These are phyloP conservation scores for Terana coerulea DNA, from an alignment of 768 basidiomycete genomes.

Conservation along the genomic window DNA sequence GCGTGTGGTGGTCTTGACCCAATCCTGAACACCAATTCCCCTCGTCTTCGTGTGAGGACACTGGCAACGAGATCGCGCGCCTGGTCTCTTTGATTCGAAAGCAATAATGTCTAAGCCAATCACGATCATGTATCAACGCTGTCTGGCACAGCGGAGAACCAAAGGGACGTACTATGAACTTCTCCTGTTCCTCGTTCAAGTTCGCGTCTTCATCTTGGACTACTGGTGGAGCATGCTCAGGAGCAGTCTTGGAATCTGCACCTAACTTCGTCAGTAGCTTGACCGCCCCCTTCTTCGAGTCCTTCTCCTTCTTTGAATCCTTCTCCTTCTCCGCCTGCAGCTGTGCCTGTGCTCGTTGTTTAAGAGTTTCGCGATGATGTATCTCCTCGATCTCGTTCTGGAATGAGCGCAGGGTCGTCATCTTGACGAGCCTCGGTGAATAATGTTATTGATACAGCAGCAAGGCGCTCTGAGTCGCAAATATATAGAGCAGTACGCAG, in stretches of 20 bases:
- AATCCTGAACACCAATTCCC: slow-evolving; percentile 74
- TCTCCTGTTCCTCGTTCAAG: no score
- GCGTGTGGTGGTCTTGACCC: slow-evolving; percentile 61
- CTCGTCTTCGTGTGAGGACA: slow-evolving; percentile 61
- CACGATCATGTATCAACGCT: no score
- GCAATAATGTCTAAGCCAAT: slow-evolving; percentile 45
- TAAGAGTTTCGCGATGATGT: slow-evolving; percentile 60
- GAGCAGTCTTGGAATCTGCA: not conserved
- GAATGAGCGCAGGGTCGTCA: slow-evolving; percentile 57
- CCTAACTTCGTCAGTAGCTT: not conserved
- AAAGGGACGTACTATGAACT: no score
- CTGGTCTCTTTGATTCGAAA: slow-evolving; percentile 40
- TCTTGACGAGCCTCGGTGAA: slow-evolving; percentile 16
- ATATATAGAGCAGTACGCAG: not conserved
- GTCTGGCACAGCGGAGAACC: no score
- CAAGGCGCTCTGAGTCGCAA: not conserved
- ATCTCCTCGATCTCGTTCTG: slow-evolving; percentile 80
- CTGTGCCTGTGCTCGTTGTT: slow-evolving; percentile 46
- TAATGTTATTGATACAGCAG: not conserved
- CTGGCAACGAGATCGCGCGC: slow-evolving; percentile 65
- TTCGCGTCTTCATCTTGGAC: slow-evolving; percentile 52
- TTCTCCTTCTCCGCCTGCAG: slow-evolving; percentile 39
- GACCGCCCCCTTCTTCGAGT: slow-evolving; percentile 14
- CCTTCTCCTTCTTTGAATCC: slow-evolving; percentile 12
- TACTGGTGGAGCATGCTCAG: not conserved